phyloP scores from a whole-genome alignment of 2,329 filamentous ascomycete genomes.

The Myriosclerotinia scirpicola region DNA sequence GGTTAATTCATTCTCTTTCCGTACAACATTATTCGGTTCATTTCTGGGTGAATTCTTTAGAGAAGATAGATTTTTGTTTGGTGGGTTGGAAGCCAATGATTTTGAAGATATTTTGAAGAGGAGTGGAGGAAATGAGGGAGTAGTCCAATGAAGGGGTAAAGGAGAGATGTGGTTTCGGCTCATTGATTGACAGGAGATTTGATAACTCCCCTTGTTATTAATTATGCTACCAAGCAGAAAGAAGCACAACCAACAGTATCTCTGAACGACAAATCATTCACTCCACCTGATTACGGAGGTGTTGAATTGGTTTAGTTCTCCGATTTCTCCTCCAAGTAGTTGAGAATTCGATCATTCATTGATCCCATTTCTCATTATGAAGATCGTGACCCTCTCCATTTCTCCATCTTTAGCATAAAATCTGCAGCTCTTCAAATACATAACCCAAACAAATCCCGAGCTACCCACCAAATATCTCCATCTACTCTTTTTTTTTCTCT shows the following conservation, averaged over 20 bases:
- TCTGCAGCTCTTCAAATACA: not conserved
- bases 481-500: not conserved
- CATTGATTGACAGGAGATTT: slow-evolving; percentile 10
- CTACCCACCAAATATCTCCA: not conserved
- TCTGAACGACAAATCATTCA: not conserved
- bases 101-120: not conserved
- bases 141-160: slow-evolving; percentile 16
- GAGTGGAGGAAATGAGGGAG: not conserved
- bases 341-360: slow-evolving; percentile 6
- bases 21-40: not conserved
- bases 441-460: slow-evolving; percentile 4
- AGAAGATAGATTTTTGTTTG: not conserved
- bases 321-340: slow-evolving; percentile 5
- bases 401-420: not conserved
- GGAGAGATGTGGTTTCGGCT: not conserved
- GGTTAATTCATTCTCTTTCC: not conserved
- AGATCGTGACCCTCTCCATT: slow-evolving; percentile 3
- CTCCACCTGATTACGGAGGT: not conserved
- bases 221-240: not conserved
- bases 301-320: not conserved
- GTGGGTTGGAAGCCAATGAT: not conserved
- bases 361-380: slow-evolving; percentile 3
- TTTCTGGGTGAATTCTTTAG: not conserved
- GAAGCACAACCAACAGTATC: not conserved
- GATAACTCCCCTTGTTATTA: not conserved